These are phyloP conservation scores for Cladobotryum protrusum DNA, from an alignment of 2,329 filamentous ascomycete genomes.

Conservation along the genomic window DNA sequence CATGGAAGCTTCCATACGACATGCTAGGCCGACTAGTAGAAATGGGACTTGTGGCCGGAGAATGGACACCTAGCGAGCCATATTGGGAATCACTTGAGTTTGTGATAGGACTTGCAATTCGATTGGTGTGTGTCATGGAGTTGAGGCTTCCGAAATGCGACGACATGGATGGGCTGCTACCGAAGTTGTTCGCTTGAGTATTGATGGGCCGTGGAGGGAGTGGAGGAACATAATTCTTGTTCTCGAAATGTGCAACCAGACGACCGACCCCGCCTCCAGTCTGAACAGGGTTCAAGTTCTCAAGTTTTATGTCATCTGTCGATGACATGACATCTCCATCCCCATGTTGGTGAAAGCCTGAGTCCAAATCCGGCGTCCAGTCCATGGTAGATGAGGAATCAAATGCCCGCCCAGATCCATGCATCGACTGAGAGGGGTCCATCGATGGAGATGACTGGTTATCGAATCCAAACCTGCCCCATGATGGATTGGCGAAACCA, in stretches of 20 bases:
- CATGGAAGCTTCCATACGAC: slow-evolving; percentile 28
- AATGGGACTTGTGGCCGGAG: slow-evolving; percentile 27
- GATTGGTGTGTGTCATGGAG: slow-evolving; percentile 19
- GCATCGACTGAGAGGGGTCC: slow-evolving; percentile 17
- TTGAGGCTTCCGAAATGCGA: slow-evolving; percentile 28
- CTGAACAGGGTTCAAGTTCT: slow-evolving; percentile 20
- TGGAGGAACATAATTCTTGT: slow-evolving; percentile 30
- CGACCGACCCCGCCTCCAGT: slow-evolving; percentile 26
- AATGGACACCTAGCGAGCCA: slow-evolving; percentile 23
- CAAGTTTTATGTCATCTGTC: slow-evolving; percentile 23
- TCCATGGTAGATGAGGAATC: slow-evolving; percentile 29
- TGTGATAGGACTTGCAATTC: slow-evolving; percentile 26
- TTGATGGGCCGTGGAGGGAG: slow-evolving; percentile 30
- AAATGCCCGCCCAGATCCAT: slow-evolving; percentile 23
- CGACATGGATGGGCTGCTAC: slow-evolving; percentile 21
- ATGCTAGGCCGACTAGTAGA: slow-evolving; percentile 24
- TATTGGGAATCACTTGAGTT: slow-evolving; percentile 28
- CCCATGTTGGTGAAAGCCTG: slow-evolving; percentile 22
- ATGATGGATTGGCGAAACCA: slow-evolving; percentile 21
- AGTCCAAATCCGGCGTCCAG: slow-evolving; percentile 29
- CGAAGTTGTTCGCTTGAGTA: slow-evolving; percentile 22
- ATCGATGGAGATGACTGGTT: slow-evolving; percentile 17
- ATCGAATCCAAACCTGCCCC: slow-evolving; percentile 14
- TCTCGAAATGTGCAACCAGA: slow-evolving; percentile 37
- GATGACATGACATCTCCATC: slow-evolving; percentile 10